Percentiles rank a stretch among this genome's conserved stretches.
Conservation (phyloP, 345 rosid species). For the Populus euphratica region DNA sequence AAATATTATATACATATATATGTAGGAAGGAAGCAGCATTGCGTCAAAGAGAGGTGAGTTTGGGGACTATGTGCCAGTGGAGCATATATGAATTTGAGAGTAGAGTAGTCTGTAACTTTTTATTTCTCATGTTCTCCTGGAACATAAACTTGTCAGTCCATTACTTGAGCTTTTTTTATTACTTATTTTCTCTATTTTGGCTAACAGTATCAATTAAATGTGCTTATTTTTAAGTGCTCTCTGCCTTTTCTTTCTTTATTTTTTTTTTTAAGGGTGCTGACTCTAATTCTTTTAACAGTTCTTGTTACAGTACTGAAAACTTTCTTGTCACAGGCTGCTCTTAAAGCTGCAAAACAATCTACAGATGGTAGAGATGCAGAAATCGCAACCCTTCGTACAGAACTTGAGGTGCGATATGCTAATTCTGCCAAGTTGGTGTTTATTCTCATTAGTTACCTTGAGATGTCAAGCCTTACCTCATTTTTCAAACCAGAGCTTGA, state of each 20-base stretch:
- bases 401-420: conserved; percentile 65
- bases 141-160: background rate
- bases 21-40: conserved; percentile 89
- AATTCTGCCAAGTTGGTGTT: conserved; percentile 11
- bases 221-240: background rate
- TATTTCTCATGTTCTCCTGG: conserved; percentile 8
- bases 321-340: conserved; percentile 66
- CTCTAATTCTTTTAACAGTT: background rate
- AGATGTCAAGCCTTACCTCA: conserved; percentile 18
- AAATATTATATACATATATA: background rate
- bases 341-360: conserved; percentile 76
- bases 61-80: background rate
- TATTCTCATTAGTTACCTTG: conserved; percentile 14
- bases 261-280: background rate
- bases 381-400: conserved; percentile 62
- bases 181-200: background rate
- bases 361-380: conserved; percentile 74
- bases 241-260: background rate
- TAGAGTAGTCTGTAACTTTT: background rate
- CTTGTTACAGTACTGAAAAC: conserved; percentile 10
- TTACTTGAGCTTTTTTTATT: conserved; percentile 6
- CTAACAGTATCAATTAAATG: background rate
- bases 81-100: background rate
- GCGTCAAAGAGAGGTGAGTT: conserved; percentile 80
- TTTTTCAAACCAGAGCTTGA: conserved; percentile 51